Evolutionary conservation across 306 rosid genomes (phyloP).

Genomic region (Inga oerstediana): DNA sequence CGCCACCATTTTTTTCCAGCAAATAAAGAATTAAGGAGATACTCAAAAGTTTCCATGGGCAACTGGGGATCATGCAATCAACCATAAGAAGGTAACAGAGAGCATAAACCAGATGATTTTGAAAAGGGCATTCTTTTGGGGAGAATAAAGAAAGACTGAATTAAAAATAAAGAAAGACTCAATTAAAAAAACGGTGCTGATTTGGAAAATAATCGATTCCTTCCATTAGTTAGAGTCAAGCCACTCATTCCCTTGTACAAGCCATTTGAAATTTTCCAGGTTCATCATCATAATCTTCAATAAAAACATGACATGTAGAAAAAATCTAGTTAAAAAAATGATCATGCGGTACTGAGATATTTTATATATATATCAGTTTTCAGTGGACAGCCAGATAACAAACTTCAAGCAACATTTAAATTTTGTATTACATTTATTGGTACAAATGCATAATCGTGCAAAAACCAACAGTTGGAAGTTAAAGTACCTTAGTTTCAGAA

Average conservation of each 20-base stretch:
- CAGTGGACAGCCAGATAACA: neutral
- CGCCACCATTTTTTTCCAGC: neutral
- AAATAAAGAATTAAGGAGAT: neutral
- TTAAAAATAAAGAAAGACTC: neutral
- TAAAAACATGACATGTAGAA: neutral
- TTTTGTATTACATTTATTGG: neutral
- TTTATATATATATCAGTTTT: neutral
- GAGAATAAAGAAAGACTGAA: conserved; percentile 2
- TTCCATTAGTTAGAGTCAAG: conserved; percentile 2
- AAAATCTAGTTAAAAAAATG: neutral
- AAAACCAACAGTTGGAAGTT: neutral
- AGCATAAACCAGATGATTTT: neutral
- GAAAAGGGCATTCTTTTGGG: neutral
- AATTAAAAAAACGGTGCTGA: conserved; percentile 13
- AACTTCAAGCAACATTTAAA: neutral
- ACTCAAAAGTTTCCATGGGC: neutral
- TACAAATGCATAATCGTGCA: neutral
- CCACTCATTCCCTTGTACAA: neutral
- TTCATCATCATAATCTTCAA: neutral
- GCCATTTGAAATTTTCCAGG: neutral
- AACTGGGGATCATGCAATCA: neutral
- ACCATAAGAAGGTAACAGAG: neutral
- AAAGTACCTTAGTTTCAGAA: conserved; percentile 80
- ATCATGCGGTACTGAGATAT: neutral
- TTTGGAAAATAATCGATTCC: neutral